Base-by-base conservation (phyloP, 2,329 filamentous ascomycete species). In the Colletotrichum paranaense region DNA sequence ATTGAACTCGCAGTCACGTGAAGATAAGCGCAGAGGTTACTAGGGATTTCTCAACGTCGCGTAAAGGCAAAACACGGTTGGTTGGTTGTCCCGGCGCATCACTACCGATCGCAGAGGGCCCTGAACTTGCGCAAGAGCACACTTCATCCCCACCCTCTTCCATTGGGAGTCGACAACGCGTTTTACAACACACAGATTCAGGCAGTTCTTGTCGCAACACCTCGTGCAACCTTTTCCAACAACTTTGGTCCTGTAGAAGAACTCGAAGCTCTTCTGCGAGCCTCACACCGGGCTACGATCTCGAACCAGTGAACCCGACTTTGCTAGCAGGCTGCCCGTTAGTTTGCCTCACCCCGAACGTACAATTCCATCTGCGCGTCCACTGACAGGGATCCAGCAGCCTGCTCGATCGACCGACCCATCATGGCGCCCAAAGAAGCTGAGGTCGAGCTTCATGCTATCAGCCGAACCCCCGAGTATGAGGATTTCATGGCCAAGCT, bases 401-500 rank as follows among this genome's bases (percentile, higher is more conserved):
- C 26, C 42, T 32, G 38, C 26, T 26, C 53, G 66, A 28, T 7
- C 16, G 32, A 58, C 30, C 24, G n/a, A 62, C 14, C 26, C 32
- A 52, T 42, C 7, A 74, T 74, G 72, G 62, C 72, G n/a, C 68
- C 72, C 7, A 71, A 74, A 49, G 74, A 74, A 57, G 60, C 62
- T 16, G 84, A 85, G 66, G 79, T 81, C 72, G 81, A 81, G 63
- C 76, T 80, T 76, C 84, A 86, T 78, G 73, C 79, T 67, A 90
- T 92, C 82, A 88, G 91, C 66, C 87, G 88, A 71, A 92, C 90
- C 3, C 84, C 89, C 63, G 94, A 97, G 83, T 95, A 95, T 83
- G 89, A 92, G 68, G 91, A 93, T 56, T 97, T 97, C 81, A 93
- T 97, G 79, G 86, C 89, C 77, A 91, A 92, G 78, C 85, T 97